These are phyloP conservation scores for Malus hybrid DNA, from an alignment of 331 rosid genomes.

Conservation along the genomic window DNA sequence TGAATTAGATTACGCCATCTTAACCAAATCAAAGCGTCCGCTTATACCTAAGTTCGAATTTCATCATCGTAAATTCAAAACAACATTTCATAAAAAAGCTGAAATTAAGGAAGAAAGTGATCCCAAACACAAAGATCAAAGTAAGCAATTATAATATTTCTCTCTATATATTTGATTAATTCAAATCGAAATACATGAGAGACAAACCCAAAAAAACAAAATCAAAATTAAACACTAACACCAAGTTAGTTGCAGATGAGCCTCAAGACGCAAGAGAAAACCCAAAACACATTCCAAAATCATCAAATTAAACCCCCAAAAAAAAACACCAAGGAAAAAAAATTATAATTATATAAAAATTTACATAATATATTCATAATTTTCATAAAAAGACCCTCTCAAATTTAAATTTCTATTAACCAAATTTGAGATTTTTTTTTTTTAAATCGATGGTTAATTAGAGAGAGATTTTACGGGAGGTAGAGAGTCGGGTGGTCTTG, in stretches of 20 bases:
- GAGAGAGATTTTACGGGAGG: slow-evolving; percentile 24
- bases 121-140: too few relatives aligned
- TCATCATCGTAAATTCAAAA: neutral
- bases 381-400: neutral
- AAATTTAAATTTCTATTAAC: neutral
- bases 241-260: slow-evolving; percentile 32
- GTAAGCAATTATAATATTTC: too few relatives aligned
- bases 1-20: neutral
- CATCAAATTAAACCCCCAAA: too few relatives aligned
- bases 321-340: neutral
- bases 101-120: neutral
- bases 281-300: slow-evolving; percentile 19
- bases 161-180: too few relatives aligned
- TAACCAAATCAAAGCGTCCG: neutral
- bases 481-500: slow-evolving; percentile 44
- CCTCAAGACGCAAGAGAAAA: slow-evolving; percentile 28
- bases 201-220: neutral
- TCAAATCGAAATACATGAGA: slow-evolving; percentile 13
- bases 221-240: slow-evolving; percentile 6
- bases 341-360: neutral
- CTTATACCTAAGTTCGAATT: neutral
- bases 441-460: neutral
- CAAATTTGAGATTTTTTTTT: slow-evolving; percentile 2
- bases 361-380: neutral
- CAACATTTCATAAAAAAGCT: neutral